Evolutionary conservation across 2,329 filamentous ascomycete species (phyloP).

Genomic region (Xylaria sp.): DNA sequence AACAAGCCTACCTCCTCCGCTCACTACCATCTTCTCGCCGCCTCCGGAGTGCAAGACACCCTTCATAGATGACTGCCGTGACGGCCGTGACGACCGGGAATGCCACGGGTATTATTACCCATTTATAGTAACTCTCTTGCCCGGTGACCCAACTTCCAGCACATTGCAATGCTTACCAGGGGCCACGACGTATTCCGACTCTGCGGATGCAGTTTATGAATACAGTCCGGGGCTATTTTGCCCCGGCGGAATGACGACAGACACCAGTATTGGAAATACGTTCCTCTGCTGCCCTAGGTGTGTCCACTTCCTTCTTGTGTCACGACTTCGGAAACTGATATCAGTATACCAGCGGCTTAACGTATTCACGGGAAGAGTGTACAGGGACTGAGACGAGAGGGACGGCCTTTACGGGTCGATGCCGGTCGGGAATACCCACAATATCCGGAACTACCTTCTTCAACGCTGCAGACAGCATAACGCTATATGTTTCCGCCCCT

Average conservation of each 20-base stretch:
- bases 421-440: neutral
- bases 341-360: constrained; percentile 21
- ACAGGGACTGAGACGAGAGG: constrained; percentile 14
- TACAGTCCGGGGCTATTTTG: constrained; percentile 28
- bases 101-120: constrained; percentile 17
- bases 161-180: constrained; percentile 22
- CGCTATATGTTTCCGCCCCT: neutral
- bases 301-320: neutral
- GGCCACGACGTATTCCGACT: constrained; percentile 6
- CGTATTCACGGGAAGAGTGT: constrained; percentile 8
- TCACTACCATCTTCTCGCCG: constrained; percentile 30
- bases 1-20: constrained; percentile 6
- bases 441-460: neutral
- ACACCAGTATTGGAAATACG: neutral
- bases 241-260: constrained; percentile 29
- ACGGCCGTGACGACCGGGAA: neutral
- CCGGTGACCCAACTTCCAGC: too few relatives aligned
- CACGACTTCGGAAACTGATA: constrained; percentile 5
- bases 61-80: neutral
- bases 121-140: neutral
- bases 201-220: constrained; percentile 7
- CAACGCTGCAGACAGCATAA: constrained; percentile 1
- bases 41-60: constrained; percentile 23
- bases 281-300: constrained; percentile 30
- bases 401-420: neutral